A percentile compares a stretch with the other conserved stretches of the same genome.
These are phyloP conservation scores for Penicillium vulpinum DNA, from an alignment of 2,329 filamentous ascomycete species.

Conservation along the genomic window DNA sequence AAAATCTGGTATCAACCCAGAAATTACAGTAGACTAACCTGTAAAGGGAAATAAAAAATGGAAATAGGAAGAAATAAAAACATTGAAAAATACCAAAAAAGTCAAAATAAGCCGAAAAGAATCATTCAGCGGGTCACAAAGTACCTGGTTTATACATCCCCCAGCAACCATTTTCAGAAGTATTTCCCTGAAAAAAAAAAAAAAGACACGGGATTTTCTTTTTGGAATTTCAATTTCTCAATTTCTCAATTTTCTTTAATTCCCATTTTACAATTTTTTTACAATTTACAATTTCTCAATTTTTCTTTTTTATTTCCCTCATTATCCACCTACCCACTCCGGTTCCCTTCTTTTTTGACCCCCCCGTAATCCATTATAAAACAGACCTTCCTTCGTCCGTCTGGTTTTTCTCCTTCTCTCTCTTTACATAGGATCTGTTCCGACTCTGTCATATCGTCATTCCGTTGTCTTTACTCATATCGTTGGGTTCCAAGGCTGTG, in stretches of 20 bases:
- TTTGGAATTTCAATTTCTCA: slow-evolving; percentile 1
- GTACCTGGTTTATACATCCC: slow-evolving; percentile 8
- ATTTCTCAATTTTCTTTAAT: not conserved
- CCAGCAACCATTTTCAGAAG: slow-evolving; percentile 20
- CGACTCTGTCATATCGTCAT: slow-evolving; percentile 41
- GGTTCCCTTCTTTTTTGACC: slow-evolving; percentile 23
- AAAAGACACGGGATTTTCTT: slow-evolving; percentile 18
- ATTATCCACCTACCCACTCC: slow-evolving; percentile 28
- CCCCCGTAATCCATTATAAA: slow-evolving; percentile 35
- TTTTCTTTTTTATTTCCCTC: slow-evolving; percentile 13
- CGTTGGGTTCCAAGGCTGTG: slow-evolving; percentile 40
- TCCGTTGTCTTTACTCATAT: slow-evolving; percentile 40
- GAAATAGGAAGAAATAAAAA: not conserved
- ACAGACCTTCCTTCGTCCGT: slow-evolving; percentile 33
- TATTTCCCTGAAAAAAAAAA: slow-evolving; percentile 11
- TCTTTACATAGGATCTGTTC: slow-evolving; percentile 37
- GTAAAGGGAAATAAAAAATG: not conserved
- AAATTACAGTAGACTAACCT: not conserved
- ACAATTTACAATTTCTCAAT: slow-evolving; percentile 8
- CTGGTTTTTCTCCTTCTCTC: slow-evolving; percentile 22
- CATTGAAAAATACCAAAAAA: slow-evolving; percentile 6
- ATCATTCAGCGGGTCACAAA: slow-evolving; percentile 7
- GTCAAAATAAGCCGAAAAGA: slow-evolving; percentile 1
- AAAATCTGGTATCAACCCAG: slow-evolving; percentile 8
- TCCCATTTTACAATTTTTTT: slow-evolving; percentile 1